Percentiles rank a stretch among this genome's conserved stretches.
Evolutionary conservation across 2,329 filamentous ascomycete genomes (phyloP).

Genomic region (Periconia sp.): DNA sequence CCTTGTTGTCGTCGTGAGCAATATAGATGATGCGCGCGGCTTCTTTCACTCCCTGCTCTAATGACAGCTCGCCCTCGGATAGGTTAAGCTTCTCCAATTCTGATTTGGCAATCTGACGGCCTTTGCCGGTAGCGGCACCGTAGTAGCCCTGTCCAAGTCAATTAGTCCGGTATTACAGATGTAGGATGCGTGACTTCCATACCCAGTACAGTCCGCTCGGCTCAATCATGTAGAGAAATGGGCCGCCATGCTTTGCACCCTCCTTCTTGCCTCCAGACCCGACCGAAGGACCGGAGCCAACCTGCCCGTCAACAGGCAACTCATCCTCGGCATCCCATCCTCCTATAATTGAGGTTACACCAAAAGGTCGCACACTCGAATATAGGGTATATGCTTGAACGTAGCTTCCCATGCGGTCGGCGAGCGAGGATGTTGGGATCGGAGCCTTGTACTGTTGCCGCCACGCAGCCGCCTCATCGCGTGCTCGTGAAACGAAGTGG

Average conservation of each 20-base stretch:
- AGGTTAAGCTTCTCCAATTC: constrained; percentile 98
- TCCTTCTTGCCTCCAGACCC: constrained; percentile 83
- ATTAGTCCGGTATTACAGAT: constrained; percentile 5
- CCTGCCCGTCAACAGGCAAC: constrained; percentile 83
- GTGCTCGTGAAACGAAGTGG: constrained; percentile 91
- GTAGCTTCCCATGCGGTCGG: constrained; percentile 91
- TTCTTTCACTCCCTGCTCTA: constrained; percentile 91
- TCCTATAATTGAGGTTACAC: constrained; percentile 90
- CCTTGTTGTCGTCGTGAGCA: constrained; percentile 98
- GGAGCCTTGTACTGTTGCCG: constrained; percentile 92
- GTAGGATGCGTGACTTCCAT: constrained; percentile 23
- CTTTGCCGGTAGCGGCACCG: constrained; percentile 95
- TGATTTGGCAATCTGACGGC: constrained; percentile 93
- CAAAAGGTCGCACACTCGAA: constrained; percentile 93
- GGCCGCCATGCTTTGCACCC: constrained; percentile 78
- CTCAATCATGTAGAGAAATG: constrained; percentile 98
- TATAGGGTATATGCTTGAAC: constrained; percentile 98
- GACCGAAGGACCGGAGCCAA: constrained; percentile 74
- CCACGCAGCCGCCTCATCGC: constrained; percentile 91
- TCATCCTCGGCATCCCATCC: constrained; percentile 92
- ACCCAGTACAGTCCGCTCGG: constrained; percentile 95
- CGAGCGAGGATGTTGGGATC: constrained; percentile 84
- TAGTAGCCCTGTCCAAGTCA: constrained; percentile 76
- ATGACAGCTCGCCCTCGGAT: constrained; percentile 70
- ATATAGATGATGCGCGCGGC: constrained; percentile 96